Base-by-base conservation (phyloP, 352 stramenopile genomes). In the Phytophthora hybrid region DNA sequence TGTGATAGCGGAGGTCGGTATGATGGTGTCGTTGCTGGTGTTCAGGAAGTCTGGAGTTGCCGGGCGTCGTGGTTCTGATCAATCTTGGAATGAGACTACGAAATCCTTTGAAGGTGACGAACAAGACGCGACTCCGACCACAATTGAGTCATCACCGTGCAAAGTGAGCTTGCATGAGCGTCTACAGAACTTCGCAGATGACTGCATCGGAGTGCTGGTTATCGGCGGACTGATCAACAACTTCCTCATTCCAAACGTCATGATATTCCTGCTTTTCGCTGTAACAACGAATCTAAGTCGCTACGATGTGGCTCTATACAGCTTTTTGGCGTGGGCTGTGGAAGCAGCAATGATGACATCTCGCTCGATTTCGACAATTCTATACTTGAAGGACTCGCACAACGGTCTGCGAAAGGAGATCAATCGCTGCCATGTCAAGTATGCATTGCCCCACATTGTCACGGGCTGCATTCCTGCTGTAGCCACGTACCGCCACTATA, bases 1-100 rank as follows among this genome's bases (percentile, higher is more conserved):
- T 49, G 63, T 89, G 16, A 54, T 88, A 31, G 83, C 88, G 6
- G 77, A 94, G 57, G 69, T 94, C 16, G 69, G 85, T 31, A 94
- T 92, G 85, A 90, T 94, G 74, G 77, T 92, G 61, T 93, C 63
- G n/a, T 51, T 69, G 19, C 18, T 69, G 18, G 63, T 57, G 8
- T 63, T 69, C 31, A 31, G 19, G 47, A 64, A 34, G n/a, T 65
- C 64, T 41, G 6, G 6, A 41, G 34, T 1, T 41, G 34, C 2
- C 13, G 34, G 2, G 9, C 0, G 34, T 41, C 34, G 34, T 41
- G 34, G 34, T 41, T 41, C 34, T 41, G 34, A 41, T 9, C 34
- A 26, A 26, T 26, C 8, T 41, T 41, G 10, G 34, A 41, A 41
- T 41, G 34, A 41, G 34, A 11, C 34, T 1, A 11, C 10, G 9